These are phyloP conservation scores for Dendrobium nobile DNA, from an alignment of 106 monocot genomes.

Conservation along the genomic window DNA sequence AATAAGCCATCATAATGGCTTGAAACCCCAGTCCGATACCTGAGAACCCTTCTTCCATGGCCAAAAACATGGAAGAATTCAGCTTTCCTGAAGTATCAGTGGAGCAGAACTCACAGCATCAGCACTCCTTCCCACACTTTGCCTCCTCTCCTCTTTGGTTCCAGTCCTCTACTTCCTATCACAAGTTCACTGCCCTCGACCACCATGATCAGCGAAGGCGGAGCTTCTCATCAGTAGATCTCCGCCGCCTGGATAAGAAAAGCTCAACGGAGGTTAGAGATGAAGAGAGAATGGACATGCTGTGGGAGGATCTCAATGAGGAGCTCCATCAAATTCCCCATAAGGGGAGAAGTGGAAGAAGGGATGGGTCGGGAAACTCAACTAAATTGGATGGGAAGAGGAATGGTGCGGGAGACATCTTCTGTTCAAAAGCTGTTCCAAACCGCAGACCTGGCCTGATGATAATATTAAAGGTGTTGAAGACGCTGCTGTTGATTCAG, in stretches of 20 bases:
- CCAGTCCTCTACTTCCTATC: not conserved
- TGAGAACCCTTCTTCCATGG: not conserved
- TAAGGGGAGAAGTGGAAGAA: not conserved
- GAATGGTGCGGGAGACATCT: not conserved
- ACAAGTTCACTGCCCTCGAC: not conserved
- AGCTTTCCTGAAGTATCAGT: constrained; percentile 32
- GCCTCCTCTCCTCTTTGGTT: constrained; percentile 27
- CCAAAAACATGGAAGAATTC: constrained; percentile 27
- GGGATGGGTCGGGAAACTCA: too few relatives aligned
- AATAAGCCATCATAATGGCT: constrained; percentile 7
- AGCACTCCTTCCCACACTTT: constrained; percentile 24
- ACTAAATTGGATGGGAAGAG: too few relatives aligned
- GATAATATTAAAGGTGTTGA: constrained; percentile 43
- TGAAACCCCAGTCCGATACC: not conserved
- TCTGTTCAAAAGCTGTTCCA: not conserved
- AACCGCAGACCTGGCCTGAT: constrained; percentile 20
- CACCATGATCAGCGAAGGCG: not conserved
- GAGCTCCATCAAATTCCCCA: constrained; percentile 15
- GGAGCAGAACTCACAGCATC: constrained; percentile 13
- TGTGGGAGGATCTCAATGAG: constrained; percentile 70
- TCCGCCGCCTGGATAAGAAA: not conserved
- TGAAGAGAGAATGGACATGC: constrained; percentile 49
- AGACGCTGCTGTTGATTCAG: constrained; percentile 42
- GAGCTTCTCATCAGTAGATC: constrained; percentile 5
- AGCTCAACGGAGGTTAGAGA: not conserved